Percentiles rank a stretch among this genome's conserved stretches.
phyloP scores from a whole-genome alignment of 2,329 filamentous ascomycete genomes.

The Colletotrichum abscissum region DNA sequence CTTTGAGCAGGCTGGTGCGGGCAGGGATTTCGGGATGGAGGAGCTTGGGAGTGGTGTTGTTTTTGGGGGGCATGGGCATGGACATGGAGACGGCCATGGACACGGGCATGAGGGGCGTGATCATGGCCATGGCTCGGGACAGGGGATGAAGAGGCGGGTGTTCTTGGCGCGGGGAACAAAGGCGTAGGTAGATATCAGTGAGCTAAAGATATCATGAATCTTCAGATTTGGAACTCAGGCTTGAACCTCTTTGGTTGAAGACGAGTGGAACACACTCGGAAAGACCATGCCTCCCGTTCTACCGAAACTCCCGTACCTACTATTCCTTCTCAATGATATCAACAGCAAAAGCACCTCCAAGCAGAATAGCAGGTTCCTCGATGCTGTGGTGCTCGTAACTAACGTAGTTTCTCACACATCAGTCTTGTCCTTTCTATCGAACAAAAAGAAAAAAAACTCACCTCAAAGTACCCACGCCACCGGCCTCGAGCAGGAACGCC shows the following conservation, averaged over 20 bases:
- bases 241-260: not conserved
- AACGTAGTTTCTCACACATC: not conserved
- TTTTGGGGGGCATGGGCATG: slow-evolving; percentile 45
- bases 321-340: slow-evolving; percentile 44
- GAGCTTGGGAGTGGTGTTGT: slow-evolving; percentile 62
- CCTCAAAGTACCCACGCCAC: slow-evolving; percentile 86
- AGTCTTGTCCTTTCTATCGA: not conserved
- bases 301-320: slow-evolving; percentile 32
- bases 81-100: not conserved
- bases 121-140: slow-evolving; percentile 43
- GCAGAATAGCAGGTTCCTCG: slow-evolving; percentile 81
- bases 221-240: too few species aligned
- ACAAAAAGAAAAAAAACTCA: slow-evolving; percentile 45
- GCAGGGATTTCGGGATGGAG: slow-evolving; percentile 66
- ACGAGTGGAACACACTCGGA: not conserved
- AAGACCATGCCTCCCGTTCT: not conserved
- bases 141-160: slow-evolving; percentile 53
- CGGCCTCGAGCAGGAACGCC: slow-evolving; percentile 85
- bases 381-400: slow-evolving; percentile 86
- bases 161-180: slow-evolving; percentile 43
- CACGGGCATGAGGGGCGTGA: slow-evolving; percentile 17
- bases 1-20: slow-evolving; percentile 72
- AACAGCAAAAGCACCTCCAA: slow-evolving; percentile 78
- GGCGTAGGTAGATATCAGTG: not conserved
- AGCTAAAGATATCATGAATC: not conserved